Evolutionary conservation across 2,329 filamentous ascomycete genomes (phyloP).

Genomic region (Curvularia verruculosa): DNA sequence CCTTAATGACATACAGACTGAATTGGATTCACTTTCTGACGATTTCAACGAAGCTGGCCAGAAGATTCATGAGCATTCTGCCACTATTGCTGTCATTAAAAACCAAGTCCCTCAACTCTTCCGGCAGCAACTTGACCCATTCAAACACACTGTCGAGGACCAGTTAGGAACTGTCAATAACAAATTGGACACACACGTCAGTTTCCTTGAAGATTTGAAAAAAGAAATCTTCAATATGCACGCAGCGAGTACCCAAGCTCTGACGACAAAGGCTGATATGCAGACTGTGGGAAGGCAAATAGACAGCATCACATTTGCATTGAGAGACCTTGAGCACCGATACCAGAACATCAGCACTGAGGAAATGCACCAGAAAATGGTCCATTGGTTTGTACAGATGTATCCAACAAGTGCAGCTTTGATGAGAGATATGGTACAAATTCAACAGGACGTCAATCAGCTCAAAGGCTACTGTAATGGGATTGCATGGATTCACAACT

Average conservation of each 20-base stretch:
- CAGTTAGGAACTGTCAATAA: neutral
- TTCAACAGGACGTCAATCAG: conserved; percentile 12
- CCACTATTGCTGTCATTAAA: neutral
- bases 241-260: neutral
- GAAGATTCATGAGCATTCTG: neutral
- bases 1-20: neutral
- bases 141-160: conserved; percentile 8
- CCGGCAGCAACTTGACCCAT: conserved; percentile 15
- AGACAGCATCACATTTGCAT: conserved; percentile 10
- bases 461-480: conserved; percentile 6
- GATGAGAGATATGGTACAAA: conserved; percentile 4
- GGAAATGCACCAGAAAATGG: conserved; percentile 31
- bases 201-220: neutral
- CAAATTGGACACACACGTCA: neutral
- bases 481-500: neutral
- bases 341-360: conserved; percentile 38
- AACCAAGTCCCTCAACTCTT: conserved; percentile 11
- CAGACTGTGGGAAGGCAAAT: neutral
- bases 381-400: conserved; percentile 26
- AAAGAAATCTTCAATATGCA: neutral
- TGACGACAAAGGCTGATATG: conserved; percentile 9
- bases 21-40: neutral
- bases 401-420: conserved; percentile 22
- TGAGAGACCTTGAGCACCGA: conserved; percentile 24
- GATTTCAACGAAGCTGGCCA: neutral